Base-by-base conservation (phyloP, 2,329 filamentous ascomycete genomes). In the Ophiostoma pallidulum region DNA sequence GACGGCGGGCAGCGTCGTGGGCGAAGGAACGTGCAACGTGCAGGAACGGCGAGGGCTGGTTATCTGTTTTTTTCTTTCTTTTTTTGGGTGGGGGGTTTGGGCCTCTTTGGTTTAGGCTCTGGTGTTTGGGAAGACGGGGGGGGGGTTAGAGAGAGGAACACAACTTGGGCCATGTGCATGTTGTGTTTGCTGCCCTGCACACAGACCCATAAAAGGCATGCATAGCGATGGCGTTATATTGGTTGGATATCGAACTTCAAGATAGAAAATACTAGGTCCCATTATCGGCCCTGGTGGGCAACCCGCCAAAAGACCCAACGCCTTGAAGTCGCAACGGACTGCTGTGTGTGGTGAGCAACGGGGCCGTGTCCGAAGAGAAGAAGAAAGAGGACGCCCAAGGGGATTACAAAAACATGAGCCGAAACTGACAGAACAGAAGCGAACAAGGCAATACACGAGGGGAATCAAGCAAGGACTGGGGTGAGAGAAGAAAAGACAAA, bases 201-300 rank as follows among this genome's bases (percentile, higher is more conserved):
- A 26, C 9, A n/a, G 19, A 33, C 26, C 19, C 20, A 26, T 32
- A 47, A 18, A 38, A 26, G 18, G 18, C 18, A 28, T 60, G 64
- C 67, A 69, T 70, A 70, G 68, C 66, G 66, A 58, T 50, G 67
- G 67, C 64, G 67, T 70, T 64, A n/a, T n/a, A n/a, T 45, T 28
- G 35, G 29, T 18, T 38, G 32, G 12, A 29, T 33, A 32, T 10
- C n/a, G 40, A 22, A 44, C 18, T n/a, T n/a, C n/a, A n/a, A 40
- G 10, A 35, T 36, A 22, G 18, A 39, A 13, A 43, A n/a, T n/a
- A n/a, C n/a, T 38, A 28, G 28, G 7, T 26, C 38, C 44, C 13
- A 44, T 48, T 29, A 35, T 12, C 29, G 29, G 19, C 16, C 13
- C 24, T 19, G 5, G 18, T 19, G 53, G 56, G 41, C 28, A 14